Evolutionary conservation across 2,329 filamentous ascomycete species (phyloP).

Genomic region (Neofusicoccum sp.): DNA sequence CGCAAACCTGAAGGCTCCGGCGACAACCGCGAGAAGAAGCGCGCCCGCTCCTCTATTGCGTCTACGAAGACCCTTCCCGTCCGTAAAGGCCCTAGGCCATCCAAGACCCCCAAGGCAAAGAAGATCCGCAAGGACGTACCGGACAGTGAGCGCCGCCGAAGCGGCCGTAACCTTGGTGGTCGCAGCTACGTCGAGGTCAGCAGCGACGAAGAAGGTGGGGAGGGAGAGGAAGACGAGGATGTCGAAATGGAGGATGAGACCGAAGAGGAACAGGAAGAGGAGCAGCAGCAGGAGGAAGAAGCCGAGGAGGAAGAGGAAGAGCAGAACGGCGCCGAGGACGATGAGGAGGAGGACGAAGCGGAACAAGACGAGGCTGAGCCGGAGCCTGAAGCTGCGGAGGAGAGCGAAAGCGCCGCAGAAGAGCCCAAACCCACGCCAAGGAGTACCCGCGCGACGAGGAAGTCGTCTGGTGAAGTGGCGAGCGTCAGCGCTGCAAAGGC

Average conservation of each 20-base stretch:
- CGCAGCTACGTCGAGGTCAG: conserved; percentile 51
- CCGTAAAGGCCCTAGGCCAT: conserved; percentile 34
- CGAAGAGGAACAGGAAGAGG: conserved; percentile 10
- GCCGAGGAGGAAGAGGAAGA: conserved; percentile 24
- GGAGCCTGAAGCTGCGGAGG: conserved; percentile 18
- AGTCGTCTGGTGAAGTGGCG: background rate
- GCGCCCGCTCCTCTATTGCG: conserved; percentile 28
- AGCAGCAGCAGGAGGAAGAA: conserved; percentile 23
- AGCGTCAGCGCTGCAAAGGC: background rate
- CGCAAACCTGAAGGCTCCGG: conserved; percentile 27
- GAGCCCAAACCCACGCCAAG: conserved; percentile 20
- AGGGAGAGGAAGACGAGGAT: conserved; percentile 13
- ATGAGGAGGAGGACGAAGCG: conserved; percentile 31
- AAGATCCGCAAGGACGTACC: conserved; percentile 33
- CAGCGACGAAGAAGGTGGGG: conserved; percentile 31
- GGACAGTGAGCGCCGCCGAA: conserved; percentile 47
- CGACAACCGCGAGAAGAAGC: conserved; percentile 39
- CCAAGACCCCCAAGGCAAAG: conserved; percentile 44
- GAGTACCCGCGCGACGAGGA: background rate
- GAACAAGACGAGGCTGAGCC: conserved; percentile 34
- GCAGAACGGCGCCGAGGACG: background rate
- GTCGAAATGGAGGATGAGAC: background rate
- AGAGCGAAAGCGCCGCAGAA: conserved; percentile 24
- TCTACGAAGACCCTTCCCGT: conserved; percentile 34
- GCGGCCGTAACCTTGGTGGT: conserved; percentile 40